Percentiles rank a stretch among this genome's conserved stretches.
These are phyloP conservation scores for Conringia planisiliqua DNA, from an alignment of 345 rosid genomes.

Conservation along the genomic window DNA sequence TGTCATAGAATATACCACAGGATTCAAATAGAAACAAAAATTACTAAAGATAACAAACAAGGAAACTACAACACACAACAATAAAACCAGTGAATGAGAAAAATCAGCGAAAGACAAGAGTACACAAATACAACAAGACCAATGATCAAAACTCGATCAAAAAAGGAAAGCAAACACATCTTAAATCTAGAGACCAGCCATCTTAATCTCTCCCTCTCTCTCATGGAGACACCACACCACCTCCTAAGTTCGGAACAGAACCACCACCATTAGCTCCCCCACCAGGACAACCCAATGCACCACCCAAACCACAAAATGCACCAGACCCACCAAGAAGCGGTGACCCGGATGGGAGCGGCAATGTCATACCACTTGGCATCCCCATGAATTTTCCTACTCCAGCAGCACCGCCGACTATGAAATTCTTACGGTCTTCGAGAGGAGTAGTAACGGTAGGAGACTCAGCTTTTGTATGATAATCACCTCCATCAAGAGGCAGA, in stretches of 20 bases:
- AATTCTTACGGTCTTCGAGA: constrained; percentile 26
- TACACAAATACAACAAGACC: not conserved
- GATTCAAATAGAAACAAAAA: not conserved
- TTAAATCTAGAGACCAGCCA: not conserved
- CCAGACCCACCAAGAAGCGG: constrained; percentile 30
- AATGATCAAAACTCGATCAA: not conserved
- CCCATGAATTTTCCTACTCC: constrained; percentile 32
- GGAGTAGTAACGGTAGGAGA: not conserved
- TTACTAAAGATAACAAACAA: not conserved
- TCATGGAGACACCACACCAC: constrained; percentile 26
- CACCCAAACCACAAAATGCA: constrained; percentile 30
- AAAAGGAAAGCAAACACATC: not conserved
- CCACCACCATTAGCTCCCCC: constrained; percentile 19
- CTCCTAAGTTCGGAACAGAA: constrained; percentile 15
- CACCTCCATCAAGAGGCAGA: constrained; percentile 8
- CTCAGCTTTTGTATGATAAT: constrained; percentile 20
- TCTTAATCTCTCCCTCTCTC: not conserved
- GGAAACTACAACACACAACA: not conserved
- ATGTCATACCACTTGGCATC: constrained; percentile 30
- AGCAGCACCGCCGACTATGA: constrained; percentile 32
- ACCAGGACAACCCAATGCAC: constrained; percentile 26
- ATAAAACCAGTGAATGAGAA: no score
- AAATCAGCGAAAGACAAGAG: not conserved
- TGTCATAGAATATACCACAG: not conserved
- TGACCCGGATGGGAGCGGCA: constrained; percentile 23